Evolutionary conservation across 768 basidiomycete genomes (phyloP).

Genomic region (Naganishia randhawae): DNA sequence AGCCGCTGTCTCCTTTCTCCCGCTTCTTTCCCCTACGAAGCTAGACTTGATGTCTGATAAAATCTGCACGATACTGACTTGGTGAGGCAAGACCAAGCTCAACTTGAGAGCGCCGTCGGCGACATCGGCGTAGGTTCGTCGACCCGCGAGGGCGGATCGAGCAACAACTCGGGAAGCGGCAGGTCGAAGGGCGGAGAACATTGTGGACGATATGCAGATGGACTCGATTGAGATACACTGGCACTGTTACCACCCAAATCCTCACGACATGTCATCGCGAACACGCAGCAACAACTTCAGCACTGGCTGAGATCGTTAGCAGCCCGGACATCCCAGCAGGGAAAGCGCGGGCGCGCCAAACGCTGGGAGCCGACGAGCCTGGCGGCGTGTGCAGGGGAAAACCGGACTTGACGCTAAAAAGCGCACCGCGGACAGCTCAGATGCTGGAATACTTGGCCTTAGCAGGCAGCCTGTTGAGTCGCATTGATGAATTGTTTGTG

Average conservation of each 20-base stretch:
- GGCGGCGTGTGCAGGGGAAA: constrained; percentile 13
- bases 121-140: constrained; percentile 85
- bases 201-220: constrained; percentile 13
- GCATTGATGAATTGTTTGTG: no score
- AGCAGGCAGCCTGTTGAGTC: no score
- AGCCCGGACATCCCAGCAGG: not conserved
- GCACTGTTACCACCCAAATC: not conserved
- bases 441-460: no score
- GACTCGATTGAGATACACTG: not conserved
- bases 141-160: constrained; percentile 26
- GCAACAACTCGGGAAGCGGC: constrained; percentile 16
- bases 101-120: constrained; percentile 80
- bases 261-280: not conserved
- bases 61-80: constrained; percentile 59
- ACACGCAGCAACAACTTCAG: not conserved
- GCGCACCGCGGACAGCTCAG: not conserved
- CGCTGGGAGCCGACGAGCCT: constrained; percentile 2
- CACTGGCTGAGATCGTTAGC: not conserved
- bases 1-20: not conserved
- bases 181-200: constrained; percentile 27
- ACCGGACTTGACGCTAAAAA: not conserved
- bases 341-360: constrained; percentile 21
- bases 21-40: not conserved
- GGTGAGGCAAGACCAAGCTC: constrained; percentile 88
- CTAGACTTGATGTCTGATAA: not conserved